Base-by-base conservation (phyloP, 768 basidiomycete genomes). In the Goffeauzyma gilvescens region DNA sequence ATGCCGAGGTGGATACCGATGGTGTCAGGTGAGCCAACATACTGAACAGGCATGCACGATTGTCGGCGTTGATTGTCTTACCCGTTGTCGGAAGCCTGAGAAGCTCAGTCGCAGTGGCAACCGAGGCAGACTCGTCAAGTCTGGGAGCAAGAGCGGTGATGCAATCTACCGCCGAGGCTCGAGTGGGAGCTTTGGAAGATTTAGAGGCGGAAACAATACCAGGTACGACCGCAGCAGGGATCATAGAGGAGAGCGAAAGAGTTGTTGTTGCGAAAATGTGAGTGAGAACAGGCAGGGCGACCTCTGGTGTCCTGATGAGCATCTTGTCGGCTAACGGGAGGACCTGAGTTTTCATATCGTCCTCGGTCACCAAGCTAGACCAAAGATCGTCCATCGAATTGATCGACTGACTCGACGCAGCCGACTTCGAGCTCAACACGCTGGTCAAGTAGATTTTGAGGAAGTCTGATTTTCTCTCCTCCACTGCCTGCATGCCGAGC, bases 21-120 rank as follows among this genome's bases (percentile, higher is more conserved):
- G 77, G 68, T 0, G 66, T 62, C 1, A 86, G 48, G 38, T 56
- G 56, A 2, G 69, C 64, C 1, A 86, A 69, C 76, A 96, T 84
- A 1, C 74, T 70, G 64, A 84, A 89, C 7, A 96, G 67, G 0
- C 79, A 69, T 4, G 76, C 60, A 14, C 89, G 76, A 58, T 96
- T 86, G 43, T 90, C 90, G 2, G 81, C 72, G 1, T 85, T 84
- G 1, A 77, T 66, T 0, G 86, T 82, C 68, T 93, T 98, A 17
- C 84, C 81, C 0, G 76, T 62, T 52, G 79, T 77, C 1, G 85
- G 81, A 0, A 85, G 69, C n/a, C 67, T 65, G 8, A 86, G 65
- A 4, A 86, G 61, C 49, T 90, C 84, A 2, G 76, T 70, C 9
- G 75, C 70, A 1, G 67, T 48, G 5, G 68, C 66, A 8, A 68